These are phyloP conservation scores for Lantana camara DNA, from an alignment of 257 asterid species.

Conservation along the genomic window DNA sequence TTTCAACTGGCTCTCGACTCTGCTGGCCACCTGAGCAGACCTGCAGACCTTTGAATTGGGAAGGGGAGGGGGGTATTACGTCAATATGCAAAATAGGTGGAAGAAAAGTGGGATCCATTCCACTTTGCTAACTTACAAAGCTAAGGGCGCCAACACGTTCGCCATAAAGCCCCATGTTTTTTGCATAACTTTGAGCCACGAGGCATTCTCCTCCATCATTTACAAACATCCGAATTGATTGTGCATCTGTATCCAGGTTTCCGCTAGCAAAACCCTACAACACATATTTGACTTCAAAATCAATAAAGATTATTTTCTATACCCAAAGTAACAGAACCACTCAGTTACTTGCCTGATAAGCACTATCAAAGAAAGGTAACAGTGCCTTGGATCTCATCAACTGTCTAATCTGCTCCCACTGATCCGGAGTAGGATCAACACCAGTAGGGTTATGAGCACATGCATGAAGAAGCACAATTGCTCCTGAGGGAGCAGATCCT, in stretches of 20 bases:
- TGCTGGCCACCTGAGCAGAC: slow-evolving; percentile 80
- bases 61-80: background rate
- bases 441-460: slow-evolving; percentile 99
- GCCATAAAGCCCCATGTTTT: slow-evolving; percentile 98
- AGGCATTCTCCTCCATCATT: slow-evolving; percentile 96
- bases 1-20: slow-evolving; percentile 98
- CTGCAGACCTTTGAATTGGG: slow-evolving; percentile 68
- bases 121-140: slow-evolving; percentile 63
- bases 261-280: slow-evolving; percentile 97
- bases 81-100: too few relatives aligned
- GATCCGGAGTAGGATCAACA: slow-evolving; percentile 92
- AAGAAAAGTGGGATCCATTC: too few relatives aligned
- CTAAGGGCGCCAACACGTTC: slow-evolving; percentile 99
- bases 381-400: slow-evolving; percentile 78
- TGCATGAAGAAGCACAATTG: slow-evolving; percentile 93
- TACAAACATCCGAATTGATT: slow-evolving; percentile 77
- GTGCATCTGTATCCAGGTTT: slow-evolving; percentile 90
- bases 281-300: slow-evolving; percentile 6
- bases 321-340: background rate
- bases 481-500: slow-evolving; percentile 92
- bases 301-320: slow-evolving; percentile 3
- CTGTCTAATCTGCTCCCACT: slow-evolving; percentile 93
- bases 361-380: slow-evolving; percentile 97
- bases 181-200: slow-evolving; percentile 94
- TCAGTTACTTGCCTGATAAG: slow-evolving; percentile 75